Conservation (phyloP, 2,329 filamentous ascomycete genomes). For the Pseudomassariella vexata region DNA sequence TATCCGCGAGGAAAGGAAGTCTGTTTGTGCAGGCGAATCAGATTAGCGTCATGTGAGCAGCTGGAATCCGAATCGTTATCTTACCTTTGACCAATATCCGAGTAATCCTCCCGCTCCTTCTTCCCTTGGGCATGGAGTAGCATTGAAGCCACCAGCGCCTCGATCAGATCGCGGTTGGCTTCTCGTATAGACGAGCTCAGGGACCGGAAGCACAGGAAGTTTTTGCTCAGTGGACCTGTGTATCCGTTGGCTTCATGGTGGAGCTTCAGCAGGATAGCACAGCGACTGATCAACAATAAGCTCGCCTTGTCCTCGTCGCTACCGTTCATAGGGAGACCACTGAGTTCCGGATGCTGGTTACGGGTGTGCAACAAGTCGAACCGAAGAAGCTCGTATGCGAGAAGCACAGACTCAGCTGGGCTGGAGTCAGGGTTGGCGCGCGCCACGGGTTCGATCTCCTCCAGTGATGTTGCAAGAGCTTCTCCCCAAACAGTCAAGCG, state of each 20-base stretch:
- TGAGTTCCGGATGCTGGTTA: slow-evolving; percentile 48
- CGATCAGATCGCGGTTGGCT: slow-evolving; percentile 74
- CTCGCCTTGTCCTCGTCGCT: slow-evolving; percentile 69
- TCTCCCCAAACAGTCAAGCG: slow-evolving; percentile 79
- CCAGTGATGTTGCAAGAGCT: slow-evolving; percentile 66
- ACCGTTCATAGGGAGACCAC: slow-evolving; percentile 50
- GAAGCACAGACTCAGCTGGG: slow-evolving; percentile 71
- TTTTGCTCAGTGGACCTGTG: slow-evolving; percentile 88
- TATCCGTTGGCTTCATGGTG: slow-evolving; percentile 83
- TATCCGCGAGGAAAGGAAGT: slow-evolving; percentile 63
- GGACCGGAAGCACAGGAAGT: slow-evolving; percentile 80
- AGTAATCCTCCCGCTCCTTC: slow-evolving; percentile 60
- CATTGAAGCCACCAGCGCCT: slow-evolving; percentile 74
- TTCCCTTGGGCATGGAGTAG: slow-evolving; percentile 76
- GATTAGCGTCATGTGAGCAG: too few relatives aligned
- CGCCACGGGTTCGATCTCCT: slow-evolving; percentile 51
- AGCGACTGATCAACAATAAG: slow-evolving; percentile 77
- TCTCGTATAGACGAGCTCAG: slow-evolving; percentile 75
- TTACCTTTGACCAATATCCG: slow-evolving; percentile 68
- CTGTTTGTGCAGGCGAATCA: too few relatives aligned
- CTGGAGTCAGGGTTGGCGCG: slow-evolving; percentile 37
- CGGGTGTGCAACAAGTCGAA: slow-evolving; percentile 72
- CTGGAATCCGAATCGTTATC: too few relatives aligned
- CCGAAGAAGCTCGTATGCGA: slow-evolving; percentile 80
- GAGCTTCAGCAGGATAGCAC: slow-evolving; percentile 76